phyloP scores from a whole-genome alignment of 2,329 filamentous ascomycete genomes.

The Lasiodiplodia citricola region DNA sequence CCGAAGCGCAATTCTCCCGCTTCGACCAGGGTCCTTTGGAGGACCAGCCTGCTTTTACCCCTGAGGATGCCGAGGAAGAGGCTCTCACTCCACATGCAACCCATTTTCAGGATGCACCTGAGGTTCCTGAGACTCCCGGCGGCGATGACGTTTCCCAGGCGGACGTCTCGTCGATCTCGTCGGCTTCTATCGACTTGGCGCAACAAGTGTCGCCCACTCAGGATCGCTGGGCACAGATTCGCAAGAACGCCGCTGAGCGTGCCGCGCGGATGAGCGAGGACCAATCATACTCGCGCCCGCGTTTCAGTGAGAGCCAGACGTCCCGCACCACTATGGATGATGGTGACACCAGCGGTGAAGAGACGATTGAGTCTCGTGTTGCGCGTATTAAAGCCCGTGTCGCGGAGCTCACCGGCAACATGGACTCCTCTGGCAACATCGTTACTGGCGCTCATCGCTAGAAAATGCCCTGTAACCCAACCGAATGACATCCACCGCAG shows the following conservation, averaged over 20 bases:
- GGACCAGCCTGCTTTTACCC: constrained; percentile 85
- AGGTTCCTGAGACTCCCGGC: constrained; percentile 31
- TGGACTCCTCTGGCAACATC: constrained; percentile 50
- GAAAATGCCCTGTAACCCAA: neutral
- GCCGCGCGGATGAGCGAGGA: constrained; percentile 72
- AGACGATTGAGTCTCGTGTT: constrained; percentile 95
- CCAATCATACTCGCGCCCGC: constrained; percentile 48
- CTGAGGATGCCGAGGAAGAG: constrained; percentile 50
- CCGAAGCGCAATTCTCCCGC: constrained; percentile 65
- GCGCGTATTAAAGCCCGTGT: constrained; percentile 97
- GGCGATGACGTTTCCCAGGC: constrained; percentile 32
- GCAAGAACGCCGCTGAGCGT: constrained; percentile 89
- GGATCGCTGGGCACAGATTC: constrained; percentile 94
- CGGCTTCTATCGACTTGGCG: constrained; percentile 48
- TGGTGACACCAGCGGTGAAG: constrained; percentile 91
- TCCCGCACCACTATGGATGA: constrained; percentile 67
- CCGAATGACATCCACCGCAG: neutral
- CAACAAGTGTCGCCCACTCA: constrained; percentile 51
- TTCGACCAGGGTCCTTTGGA: constrained; percentile 90
- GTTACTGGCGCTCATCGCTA: constrained; percentile 23
- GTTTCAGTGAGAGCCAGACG: constrained; percentile 59
- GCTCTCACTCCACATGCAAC: constrained; percentile 25
- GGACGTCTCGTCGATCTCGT: constrained; percentile 41
- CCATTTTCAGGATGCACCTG: constrained; percentile 31
- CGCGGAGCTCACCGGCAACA: constrained; percentile 87